Conservation (phyloP, 2,329 filamentous ascomycete genomes). For the Apiospora arundinis region DNA sequence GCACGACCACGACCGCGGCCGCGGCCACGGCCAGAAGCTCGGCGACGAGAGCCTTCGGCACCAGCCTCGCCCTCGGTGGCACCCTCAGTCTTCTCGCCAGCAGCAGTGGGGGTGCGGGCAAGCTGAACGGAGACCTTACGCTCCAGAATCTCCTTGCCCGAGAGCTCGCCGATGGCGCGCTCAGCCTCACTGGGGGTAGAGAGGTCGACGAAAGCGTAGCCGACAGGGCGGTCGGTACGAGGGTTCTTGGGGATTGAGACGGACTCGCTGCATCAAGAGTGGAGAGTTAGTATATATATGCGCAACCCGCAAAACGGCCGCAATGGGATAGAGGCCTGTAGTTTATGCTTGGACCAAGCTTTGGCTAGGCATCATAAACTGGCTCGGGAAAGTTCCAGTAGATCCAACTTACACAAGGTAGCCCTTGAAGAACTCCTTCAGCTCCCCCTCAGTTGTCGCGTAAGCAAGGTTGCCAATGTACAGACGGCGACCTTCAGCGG, state of each 20-base stretch:
- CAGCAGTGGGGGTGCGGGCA: conserved; percentile 93
- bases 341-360: no score
- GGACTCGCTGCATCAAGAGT: conserved; percentile 73
- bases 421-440: conserved; percentile 99
- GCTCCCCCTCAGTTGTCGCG: conserved; percentile 99
- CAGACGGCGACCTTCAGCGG: conserved; percentile 97
- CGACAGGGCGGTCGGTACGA: conserved; percentile 96
- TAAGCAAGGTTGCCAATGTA: conserved; percentile 99
- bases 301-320: not conserved
- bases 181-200: conserved; percentile 94
- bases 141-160: conserved; percentile 96
- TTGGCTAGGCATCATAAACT: not conserved
- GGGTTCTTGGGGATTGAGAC: conserved; percentile 99
- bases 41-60: conserved; percentile 69
- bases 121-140: conserved; percentile 99
- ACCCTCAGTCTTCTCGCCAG: conserved; percentile 77
- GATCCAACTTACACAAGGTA: conserved; percentile 89
- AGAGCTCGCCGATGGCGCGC: conserved; percentile 93
- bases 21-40: conserved; percentile 68
- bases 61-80: conserved; percentile 75
- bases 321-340: not conserved
- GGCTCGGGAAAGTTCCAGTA: not conserved
- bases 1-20: conserved; percentile 65
- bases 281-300: not conserved
- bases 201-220: conserved; percentile 98